A percentile compares a stretch with the other conserved stretches of the same genome.
phyloP scores from a whole-genome alignment of 306 rosid species.

The Cicer pinnatifidum region DNA sequence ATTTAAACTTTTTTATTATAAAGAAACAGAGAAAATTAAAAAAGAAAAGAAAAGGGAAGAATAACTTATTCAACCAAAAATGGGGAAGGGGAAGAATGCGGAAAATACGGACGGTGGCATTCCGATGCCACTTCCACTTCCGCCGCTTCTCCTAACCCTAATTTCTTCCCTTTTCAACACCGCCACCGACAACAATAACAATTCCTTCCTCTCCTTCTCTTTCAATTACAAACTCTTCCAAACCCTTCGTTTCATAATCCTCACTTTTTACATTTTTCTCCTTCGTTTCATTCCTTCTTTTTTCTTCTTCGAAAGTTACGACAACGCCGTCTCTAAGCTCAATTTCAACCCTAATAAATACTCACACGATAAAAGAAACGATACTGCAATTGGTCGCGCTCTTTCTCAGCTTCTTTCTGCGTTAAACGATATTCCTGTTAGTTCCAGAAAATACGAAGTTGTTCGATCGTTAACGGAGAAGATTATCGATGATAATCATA shows the following conservation, averaged over 20 bases:
- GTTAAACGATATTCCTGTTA: constrained; percentile 64
- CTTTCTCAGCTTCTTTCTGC: constrained; percentile 69
- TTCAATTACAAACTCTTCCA: constrained; percentile 53
- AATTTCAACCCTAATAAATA: background rate
- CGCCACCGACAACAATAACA: constrained; percentile 55
- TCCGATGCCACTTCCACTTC: constrained; percentile 28
- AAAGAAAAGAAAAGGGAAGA: background rate
- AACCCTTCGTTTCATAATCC: constrained; percentile 51
- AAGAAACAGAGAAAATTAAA: no score
- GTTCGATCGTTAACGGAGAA: constrained; percentile 73
- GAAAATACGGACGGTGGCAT: background rate
- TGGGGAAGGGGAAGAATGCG: background rate
- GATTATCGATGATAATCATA: constrained; percentile 60
- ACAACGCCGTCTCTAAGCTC: background rate
- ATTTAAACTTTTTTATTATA: background rate
- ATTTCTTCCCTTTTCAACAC: constrained; percentile 47
- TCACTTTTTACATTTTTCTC: constrained; percentile 47
- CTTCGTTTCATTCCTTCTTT: constrained; percentile 59
- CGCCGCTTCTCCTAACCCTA: constrained; percentile 58
- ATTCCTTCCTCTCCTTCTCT: constrained; percentile 44
- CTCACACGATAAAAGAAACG: constrained; percentile 26
- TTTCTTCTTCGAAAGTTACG: constrained; percentile 32
- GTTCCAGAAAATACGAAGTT: constrained; percentile 73
- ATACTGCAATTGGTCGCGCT: constrained; percentile 64
- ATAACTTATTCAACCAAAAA: background rate